Evolutionary conservation across 306 rosid genomes (phyloP), one percentile per base, ranked within the genome.

Genomic region (Alnus rubra): DNA sequence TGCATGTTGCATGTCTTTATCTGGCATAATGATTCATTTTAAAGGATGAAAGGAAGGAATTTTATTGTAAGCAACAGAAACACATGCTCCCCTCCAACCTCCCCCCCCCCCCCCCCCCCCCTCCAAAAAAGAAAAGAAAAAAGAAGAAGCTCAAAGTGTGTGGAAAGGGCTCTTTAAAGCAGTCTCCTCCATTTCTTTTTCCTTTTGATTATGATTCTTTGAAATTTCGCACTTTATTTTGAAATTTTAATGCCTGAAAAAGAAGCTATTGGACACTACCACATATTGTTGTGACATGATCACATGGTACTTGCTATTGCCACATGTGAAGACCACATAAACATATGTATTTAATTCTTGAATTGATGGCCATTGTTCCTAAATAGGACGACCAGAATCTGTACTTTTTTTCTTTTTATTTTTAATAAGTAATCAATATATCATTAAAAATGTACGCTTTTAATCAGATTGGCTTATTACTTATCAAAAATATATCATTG

Each of bases 1-100:
- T 63, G 45, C 74, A 74, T 49, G 73, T 37, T 45, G 19, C 73
- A 33, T 79, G 62, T 59, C 37, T 67, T 50, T 81, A 31, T 73
- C 48, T 63, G 42, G 49, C 51, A n/a, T 68, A 68, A 39, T 42
- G 2, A 1, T 59, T 28, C 31, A n/a, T 39, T 39, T 68, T 12
- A 15, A 68, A 9, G 51, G 72, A 42, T 39, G 50, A 18, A 68
- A n/a, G 9, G 52, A 19, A 35, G 51, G 72, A 67, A n/a, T 14
- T 3, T 64, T 9, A 64, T 33, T 37, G 5, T 15, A 33, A 62
- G 16, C 19, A 7, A 63, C 69, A 8, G 35, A 13, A 31, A 35
- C 9, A 63, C 5, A 30, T 28, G 45, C 7, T 14, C 8, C 23
- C 28, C 48, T 1, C 11, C 19, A 7, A 35, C 13, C 4, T 12